Evolutionary conservation across 805 yeast genomes (phyloP).

Genomic region (Yarrowia sp.): DNA sequence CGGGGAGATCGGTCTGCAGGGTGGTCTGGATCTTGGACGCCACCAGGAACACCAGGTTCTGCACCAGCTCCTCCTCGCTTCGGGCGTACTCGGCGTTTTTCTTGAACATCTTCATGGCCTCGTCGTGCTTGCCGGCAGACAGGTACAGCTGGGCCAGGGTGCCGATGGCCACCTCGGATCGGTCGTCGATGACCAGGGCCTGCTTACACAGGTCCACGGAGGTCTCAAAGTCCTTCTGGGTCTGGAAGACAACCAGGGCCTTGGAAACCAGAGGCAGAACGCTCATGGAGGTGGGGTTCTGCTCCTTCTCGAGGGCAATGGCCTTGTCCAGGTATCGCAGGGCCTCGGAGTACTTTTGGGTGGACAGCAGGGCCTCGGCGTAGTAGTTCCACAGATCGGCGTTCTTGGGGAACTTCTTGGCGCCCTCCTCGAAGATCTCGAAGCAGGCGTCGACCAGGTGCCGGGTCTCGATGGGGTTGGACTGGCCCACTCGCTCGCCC

Average conservation of each 20-base stretch:
- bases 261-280: slow-evolving; percentile 89
- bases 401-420: slow-evolving; percentile 75
- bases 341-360: slow-evolving; percentile 74
- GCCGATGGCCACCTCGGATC: slow-evolving; percentile 85
- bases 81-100: slow-evolving; percentile 83
- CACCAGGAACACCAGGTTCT: slow-evolving; percentile 82
- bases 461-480: slow-evolving; percentile 31
- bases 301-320: slow-evolving; percentile 69
- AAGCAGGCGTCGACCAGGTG: slow-evolving; percentile 31
- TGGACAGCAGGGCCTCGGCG: slow-evolving; percentile 91
- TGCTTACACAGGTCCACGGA: slow-evolving; percentile 71
- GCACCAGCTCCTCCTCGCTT: slow-evolving; percentile 83
- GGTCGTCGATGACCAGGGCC: slow-evolving; percentile 86
- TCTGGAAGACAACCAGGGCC: slow-evolving; percentile 63
- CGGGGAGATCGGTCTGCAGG: slow-evolving; percentile 54
- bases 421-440: slow-evolving; percentile 42
- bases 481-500: slow-evolving; percentile 30
- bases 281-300: slow-evolving; percentile 74
- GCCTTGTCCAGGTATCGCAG: slow-evolving; percentile 85
- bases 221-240: slow-evolving; percentile 56
- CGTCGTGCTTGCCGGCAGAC: slow-evolving; percentile 81
- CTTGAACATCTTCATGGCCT: slow-evolving; percentile 82
- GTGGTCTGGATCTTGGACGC: slow-evolving; percentile 89
- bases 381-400: slow-evolving; percentile 95
- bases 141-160: slow-evolving; percentile 91